phyloP scores from a whole-genome alignment of 805 yeast genomes.

The Saturnispora serradocipensis region DNA sequence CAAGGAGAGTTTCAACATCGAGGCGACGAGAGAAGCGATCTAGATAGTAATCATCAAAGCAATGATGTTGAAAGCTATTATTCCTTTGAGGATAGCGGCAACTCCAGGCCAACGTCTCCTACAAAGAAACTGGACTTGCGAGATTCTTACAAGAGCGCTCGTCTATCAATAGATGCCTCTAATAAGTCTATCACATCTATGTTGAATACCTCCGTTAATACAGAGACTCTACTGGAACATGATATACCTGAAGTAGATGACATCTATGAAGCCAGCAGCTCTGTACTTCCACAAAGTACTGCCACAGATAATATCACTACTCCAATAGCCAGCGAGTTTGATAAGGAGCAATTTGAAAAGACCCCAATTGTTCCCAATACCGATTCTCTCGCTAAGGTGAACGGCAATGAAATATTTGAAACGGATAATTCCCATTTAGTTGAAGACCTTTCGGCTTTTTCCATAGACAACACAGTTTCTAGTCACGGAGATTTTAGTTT shows the following conservation, averaged over 20 bases:
- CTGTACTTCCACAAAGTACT: background rate
- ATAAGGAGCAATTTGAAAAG: slow-evolving; percentile 14
- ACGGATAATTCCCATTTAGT: background rate
- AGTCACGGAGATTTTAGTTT: background rate
- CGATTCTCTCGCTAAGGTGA: background rate
- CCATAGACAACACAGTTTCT: background rate
- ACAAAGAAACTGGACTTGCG: background rate
- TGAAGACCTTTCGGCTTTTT: slow-evolving; percentile 1
- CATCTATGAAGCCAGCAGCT: background rate
- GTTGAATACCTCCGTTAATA: slow-evolving; percentile 4
- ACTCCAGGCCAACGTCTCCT: slow-evolving; percentile 1
- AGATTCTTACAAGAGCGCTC: background rate
- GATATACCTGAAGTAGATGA: background rate
- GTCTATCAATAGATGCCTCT: background rate
- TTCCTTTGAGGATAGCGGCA: slow-evolving; percentile 3
- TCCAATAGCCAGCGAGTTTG: slow-evolving; percentile 7
- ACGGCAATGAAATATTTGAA: slow-evolving; percentile 4
- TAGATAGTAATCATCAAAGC: background rate
- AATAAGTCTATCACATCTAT: background rate
- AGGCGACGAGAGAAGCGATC: background rate
- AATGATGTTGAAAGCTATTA: background rate
- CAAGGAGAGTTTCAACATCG: slow-evolving; percentile 4
- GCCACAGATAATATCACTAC: slow-evolving; percentile 3
- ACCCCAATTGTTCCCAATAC: slow-evolving; percentile 14
- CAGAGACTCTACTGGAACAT: slow-evolving; percentile 1